These are phyloP conservation scores for Phytophthora melonis DNA, from an alignment of 352 stramenopile species.

Conservation along the genomic window DNA sequence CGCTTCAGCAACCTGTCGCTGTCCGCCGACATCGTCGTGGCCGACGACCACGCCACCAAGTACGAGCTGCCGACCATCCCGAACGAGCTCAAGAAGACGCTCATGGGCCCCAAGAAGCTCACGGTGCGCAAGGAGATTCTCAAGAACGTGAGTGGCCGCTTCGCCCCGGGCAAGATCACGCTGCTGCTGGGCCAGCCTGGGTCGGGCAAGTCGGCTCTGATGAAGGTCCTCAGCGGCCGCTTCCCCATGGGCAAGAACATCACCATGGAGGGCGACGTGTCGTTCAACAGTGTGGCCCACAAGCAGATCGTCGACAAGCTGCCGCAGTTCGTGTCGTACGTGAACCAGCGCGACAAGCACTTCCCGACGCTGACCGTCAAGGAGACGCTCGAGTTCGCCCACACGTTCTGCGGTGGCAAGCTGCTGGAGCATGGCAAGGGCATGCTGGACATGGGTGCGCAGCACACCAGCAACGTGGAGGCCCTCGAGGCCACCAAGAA, in stretches of 20 bases:
- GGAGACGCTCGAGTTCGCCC: conserved; percentile 60
- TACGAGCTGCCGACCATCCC: conserved; percentile 5
- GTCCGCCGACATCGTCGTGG: conserved; percentile 5
- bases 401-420: conserved; percentile 37
- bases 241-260: conserved; percentile 31
- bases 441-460: conserved; percentile 16
- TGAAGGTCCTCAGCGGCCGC: conserved; percentile 31
- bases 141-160: conserved; percentile 19
- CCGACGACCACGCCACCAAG: conserved; percentile 7
- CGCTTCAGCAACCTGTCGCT: conserved; percentile 4
- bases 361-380: conserved; percentile 55
- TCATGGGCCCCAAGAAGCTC: conserved; percentile 2
- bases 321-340: conserved; percentile 52
- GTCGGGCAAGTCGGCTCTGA: conserved; percentile 36
- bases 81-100: conserved; percentile 7
- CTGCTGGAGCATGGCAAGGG: conserved; percentile 7
- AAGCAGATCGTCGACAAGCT: conserved; percentile 5
- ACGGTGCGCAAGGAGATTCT: conserved; percentile 24
- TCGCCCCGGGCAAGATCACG: conserved; percentile 28
- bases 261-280: conserved; percentile 12
- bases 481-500: conserved; percentile 18
- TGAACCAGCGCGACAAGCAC: conserved; percentile 55
- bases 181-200: conserved; percentile 20
- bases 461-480: not conserved
- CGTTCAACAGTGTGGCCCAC: conserved; percentile 19